These are phyloP conservation scores for Cyclotella choctawhatcheeana DNA, from an alignment of 108 stramenopile species.

Conservation along the genomic window DNA sequence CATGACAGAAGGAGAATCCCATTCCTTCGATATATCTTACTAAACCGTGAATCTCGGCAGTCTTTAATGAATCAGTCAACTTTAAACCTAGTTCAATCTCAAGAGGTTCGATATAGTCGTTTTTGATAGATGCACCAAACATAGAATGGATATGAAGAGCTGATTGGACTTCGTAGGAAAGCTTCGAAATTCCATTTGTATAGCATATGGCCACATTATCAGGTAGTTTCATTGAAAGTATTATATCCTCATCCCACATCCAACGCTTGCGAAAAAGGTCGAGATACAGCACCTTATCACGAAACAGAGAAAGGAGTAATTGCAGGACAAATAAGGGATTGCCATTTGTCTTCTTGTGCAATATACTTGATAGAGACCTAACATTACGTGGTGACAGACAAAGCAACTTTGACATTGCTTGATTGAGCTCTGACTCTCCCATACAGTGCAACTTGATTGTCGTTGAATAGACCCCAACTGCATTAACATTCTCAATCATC, in stretches of 20 bases:
- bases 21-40: conserved; percentile 1
- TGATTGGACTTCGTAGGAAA: neutral
- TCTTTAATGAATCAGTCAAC: neutral
- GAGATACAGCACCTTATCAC: neutral
- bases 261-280: conserved; percentile 16
- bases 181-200: neutral
- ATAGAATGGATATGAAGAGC: neutral
- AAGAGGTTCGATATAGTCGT: neutral
- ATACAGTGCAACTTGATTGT: conserved; percentile 7
- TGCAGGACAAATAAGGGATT: conserved; percentile 18
- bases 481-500: conserved; percentile 1
- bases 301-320: conserved; percentile 2
- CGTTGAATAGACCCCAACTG: conserved; percentile 5
- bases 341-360: conserved; percentile 24
- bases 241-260: conserved; percentile 26
- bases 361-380: neutral
- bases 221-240: neutral
- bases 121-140: neutral
- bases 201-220: neutral
- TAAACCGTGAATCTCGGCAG: conserved; percentile 17
- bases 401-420: conserved; percentile 6
- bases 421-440: conserved; percentile 9
- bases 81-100: neutral
- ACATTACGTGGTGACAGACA: conserved; percentile 15
- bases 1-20: conserved; percentile 31